Evolutionary conservation across 2,329 filamentous ascomycete species (phyloP).

Genomic region (Sclerotinia trifoliorum): DNA sequence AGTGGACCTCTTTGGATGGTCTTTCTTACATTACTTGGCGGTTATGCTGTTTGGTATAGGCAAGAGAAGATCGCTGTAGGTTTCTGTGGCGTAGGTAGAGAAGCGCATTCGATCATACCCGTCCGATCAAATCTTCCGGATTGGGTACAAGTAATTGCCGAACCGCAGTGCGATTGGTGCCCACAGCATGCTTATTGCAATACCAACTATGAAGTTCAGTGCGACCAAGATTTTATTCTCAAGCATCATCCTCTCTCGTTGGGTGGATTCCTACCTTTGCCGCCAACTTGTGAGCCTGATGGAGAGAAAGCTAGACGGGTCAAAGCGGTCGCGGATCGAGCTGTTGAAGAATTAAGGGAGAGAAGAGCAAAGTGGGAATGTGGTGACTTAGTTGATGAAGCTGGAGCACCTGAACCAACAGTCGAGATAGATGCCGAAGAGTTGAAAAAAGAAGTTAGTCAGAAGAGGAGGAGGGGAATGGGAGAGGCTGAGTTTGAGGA

Average conservation of each 20-base stretch:
- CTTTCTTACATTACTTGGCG: conserved; percentile 64
- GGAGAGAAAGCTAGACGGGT: conserved; percentile 87
- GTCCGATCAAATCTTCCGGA: conserved; percentile 65
- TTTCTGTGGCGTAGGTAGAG: conserved; percentile 82
- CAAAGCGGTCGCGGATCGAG: conserved; percentile 82
- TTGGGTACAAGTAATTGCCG: conserved; percentile 65
- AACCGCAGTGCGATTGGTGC: conserved; percentile 85
- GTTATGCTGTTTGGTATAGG: conserved; percentile 79
- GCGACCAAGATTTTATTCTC: conserved; percentile 83
- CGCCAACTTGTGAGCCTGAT: conserved; percentile 92
- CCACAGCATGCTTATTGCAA: conserved; percentile 89
- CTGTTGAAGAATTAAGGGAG: conserved; percentile 81
- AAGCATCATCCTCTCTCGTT: conserved; percentile 81
- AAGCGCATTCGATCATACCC: conserved; percentile 47
- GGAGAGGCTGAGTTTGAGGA: conserved; percentile 88
- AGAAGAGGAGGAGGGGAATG: conserved; percentile 79
- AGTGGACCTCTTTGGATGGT: conserved; percentile 70
- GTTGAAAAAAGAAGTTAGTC: conserved; percentile 72
- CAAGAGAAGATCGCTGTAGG: conserved; percentile 96
- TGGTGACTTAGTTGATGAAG: conserved; percentile 64
- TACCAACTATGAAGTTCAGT: conserved; percentile 70
- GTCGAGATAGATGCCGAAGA: conserved; percentile 66
- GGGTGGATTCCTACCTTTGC: conserved; percentile 75
- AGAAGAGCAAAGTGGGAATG: conserved; percentile 89
- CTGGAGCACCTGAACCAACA: conserved; percentile 57